These are phyloP conservation scores for Leucaena leucocephala DNA, from an alignment of 306 rosid species.

Conservation along the genomic window DNA sequence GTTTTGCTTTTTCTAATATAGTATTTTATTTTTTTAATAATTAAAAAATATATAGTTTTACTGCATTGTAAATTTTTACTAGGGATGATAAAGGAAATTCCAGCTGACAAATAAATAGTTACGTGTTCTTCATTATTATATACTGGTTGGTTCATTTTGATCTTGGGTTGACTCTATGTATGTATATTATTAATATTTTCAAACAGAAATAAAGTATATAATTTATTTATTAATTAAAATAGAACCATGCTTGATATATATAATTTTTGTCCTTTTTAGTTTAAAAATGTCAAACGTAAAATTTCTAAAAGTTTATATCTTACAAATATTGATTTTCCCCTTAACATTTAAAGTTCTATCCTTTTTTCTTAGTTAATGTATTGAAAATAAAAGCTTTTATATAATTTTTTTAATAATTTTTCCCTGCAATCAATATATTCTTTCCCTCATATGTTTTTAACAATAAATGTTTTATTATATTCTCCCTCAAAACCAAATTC, in stretches of 20 bases:
- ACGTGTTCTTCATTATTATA: not conserved
- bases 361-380: not conserved
- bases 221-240: too few relatives aligned
- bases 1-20: not conserved
- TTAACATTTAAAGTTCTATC: not conserved
- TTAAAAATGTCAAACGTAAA: not conserved
- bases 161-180: not conserved
- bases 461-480: not conserved
- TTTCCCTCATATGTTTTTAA: not conserved
- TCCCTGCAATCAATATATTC: not conserved
- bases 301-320: not conserved
- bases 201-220: not conserved
- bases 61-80: conserved; percentile 32
- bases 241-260: too few relatives aligned
- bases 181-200: not conserved
- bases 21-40: not conserved
- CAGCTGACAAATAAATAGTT: conserved; percentile 14
- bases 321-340: not conserved
- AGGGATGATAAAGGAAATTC: conserved; percentile 27
- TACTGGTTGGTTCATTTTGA: too few relatives aligned
- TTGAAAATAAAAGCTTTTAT: not conserved
- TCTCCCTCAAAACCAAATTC: not conserved
- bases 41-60: conserved; percentile 1
- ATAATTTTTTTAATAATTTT: too few relatives aligned
- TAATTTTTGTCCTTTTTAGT: too few relatives aligned